These are phyloP conservation scores for Physcomitrellopsis africana DNA, from an alignment of 225 moss, liverwort and hornwort species.

Conservation along the genomic window DNA sequence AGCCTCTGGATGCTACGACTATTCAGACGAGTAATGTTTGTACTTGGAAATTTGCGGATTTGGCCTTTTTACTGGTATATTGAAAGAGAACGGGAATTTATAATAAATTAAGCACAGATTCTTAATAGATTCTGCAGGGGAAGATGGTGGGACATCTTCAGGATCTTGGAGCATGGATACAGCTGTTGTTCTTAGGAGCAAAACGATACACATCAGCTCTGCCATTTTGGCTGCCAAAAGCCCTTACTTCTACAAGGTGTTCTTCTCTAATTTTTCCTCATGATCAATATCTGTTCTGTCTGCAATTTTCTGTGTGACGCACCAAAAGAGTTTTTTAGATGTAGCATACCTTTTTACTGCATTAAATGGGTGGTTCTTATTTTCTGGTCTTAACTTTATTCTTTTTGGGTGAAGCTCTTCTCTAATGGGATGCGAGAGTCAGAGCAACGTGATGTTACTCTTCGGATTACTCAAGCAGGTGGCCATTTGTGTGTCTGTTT, in stretches of 20 bases:
- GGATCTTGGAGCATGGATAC: conserved; percentile 72
- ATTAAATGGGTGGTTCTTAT: not conserved
- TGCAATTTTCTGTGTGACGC: not conserved
- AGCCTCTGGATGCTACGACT: conserved; percentile 4
- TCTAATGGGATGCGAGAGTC: conserved; percentile 99
- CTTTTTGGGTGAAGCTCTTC: conserved; percentile 71
- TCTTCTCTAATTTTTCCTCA: not conserved
- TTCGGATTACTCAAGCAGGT: conserved; percentile 82
- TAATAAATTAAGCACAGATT: conserved; percentile 20
- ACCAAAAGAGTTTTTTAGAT: not conserved
- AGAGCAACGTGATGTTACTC: conserved; percentile 89
- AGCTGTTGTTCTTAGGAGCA: conserved; percentile 71
- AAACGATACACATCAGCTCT: conserved; percentile 89
- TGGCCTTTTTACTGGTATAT: not conserved
- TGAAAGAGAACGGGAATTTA: conserved; percentile 1
- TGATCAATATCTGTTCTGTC: not conserved
- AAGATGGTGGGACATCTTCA: conserved; percentile 61
- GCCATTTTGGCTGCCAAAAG: conserved; percentile 99
- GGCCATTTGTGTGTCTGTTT: conserved; percentile 14
- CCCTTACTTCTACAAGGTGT: conserved; percentile 95
- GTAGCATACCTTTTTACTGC: conserved; percentile 7
- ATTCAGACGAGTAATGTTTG: conserved; percentile 14
- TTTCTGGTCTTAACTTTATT: conserved; percentile 6
- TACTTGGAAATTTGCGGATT: not conserved
- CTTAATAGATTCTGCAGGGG: conserved; percentile 61